Base-by-base conservation (phyloP, 139 green algal species). In the Ulvella scutata region DNA sequence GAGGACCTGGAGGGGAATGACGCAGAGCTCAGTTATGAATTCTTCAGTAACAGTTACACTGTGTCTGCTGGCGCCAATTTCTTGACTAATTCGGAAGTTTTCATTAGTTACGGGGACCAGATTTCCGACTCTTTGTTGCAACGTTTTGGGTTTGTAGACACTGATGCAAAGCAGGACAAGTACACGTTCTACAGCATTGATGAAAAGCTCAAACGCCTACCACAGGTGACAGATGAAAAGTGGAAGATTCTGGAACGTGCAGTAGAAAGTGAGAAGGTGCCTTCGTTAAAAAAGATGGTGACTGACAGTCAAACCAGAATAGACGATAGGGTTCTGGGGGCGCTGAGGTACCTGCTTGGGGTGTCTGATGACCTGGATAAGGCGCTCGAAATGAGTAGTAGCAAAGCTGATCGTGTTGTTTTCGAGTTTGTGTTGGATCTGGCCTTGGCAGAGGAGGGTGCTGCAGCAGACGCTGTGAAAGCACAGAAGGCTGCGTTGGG, bases 61-160 rank as follows among this genome's bases (percentile, higher is more conserved):
- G 80, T 87, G 6, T 34, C 72, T 0, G 82, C 83, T 4, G 67
- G 43, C 17, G 29, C 67, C 3, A 74, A 72, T 20, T 86, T 82
- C 59, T 35, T 29, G 21, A 43, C 29, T 35, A 21, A 35, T 29
- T 28, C 35, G 3, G 44, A 87, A 78, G 78, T 89, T 3, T 86
- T 88, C 60, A 81, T 87, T 35, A 82, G 72, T 61, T 90, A 90
- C 51, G 86, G 86, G n/a, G 28, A 73, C 4, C 83, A 90, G 77
- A 84, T 79, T 67, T 87, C 88, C 37, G 84, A 90, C 78, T 77
- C 51, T 3, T 75, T 90, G 20, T 76, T 84, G 61, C 80, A 87
- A 76, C 82, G 76, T 73, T 85, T 83, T 38, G 82, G 83, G 73
- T 88, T 88, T 37, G 72, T 72, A 31, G 82, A 87, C 75, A 17